phyloP scores from a whole-genome alignment of 768 basidiomycete genomes.

The Psilocybe azurescens region DNA sequence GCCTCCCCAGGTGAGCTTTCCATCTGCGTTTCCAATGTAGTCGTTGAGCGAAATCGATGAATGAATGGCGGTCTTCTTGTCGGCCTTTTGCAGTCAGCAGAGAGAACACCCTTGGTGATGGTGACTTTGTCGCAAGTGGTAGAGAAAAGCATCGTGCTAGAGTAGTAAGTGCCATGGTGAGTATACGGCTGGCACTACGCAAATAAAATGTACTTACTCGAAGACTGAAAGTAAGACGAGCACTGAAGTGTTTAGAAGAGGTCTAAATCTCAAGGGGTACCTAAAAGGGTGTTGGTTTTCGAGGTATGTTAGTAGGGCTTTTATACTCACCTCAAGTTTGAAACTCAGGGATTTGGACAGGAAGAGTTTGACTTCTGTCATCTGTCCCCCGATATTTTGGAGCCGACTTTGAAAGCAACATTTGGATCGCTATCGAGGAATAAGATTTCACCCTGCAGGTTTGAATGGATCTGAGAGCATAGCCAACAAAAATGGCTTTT shows the following conservation, averaged over 20 bases:
- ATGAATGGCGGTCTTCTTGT: constrained; percentile 18
- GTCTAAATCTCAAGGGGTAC: neutral
- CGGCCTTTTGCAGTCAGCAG: constrained; percentile 22
- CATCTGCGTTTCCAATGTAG: constrained; percentile 23
- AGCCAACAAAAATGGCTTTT: no score
- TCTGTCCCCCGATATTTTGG: no score
- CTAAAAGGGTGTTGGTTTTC: neutral
- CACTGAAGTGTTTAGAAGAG: neutral
- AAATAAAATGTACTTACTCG: neutral
- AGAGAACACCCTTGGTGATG: constrained; percentile 21
- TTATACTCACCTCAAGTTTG: no score
- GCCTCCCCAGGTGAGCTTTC: constrained; percentile 20
- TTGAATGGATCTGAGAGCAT: no score
- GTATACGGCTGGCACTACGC: neutral
- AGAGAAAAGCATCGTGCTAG: constrained; percentile 21
- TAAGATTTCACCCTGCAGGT: no score
- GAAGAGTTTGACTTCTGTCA: no score
- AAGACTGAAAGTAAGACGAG: no score
- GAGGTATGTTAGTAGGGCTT: no score
- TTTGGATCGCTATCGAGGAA: no score
- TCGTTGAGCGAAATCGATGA: constrained; percentile 23
- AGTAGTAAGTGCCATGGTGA: no score
- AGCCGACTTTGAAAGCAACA: no score
- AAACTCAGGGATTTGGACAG: no score
- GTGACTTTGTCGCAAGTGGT: constrained; percentile 18